Percentiles rank a stretch among this genome's conserved stretches.
These are phyloP conservation scores for Ceratobasidium sp. DNA, from an alignment of 1,284 basidiomycete genomes.

Conservation along the genomic window DNA sequence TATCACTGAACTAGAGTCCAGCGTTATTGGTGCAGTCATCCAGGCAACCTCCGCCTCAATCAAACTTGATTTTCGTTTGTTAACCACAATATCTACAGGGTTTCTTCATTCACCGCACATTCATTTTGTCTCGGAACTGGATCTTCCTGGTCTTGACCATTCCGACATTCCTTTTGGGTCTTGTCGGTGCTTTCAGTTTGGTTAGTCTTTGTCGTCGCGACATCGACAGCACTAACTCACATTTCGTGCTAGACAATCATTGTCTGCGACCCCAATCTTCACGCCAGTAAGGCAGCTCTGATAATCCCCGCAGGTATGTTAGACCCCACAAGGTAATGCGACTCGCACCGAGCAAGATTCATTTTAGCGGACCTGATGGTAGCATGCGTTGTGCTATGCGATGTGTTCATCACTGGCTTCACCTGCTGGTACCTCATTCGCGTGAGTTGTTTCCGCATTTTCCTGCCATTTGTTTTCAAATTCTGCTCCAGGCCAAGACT, in stretches of 20 bases:
- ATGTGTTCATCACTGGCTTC: conserved; percentile 28
- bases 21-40: conserved; percentile 27
- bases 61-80: not conserved
- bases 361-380: conserved; percentile 31
- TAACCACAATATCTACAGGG: conserved; percentile 10
- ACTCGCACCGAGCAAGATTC: not conserved
- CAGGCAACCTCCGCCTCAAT: not conserved
- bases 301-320: conserved; percentile 12
- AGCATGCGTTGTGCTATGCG: conserved; percentile 30
- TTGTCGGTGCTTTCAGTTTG: conserved; percentile 14
- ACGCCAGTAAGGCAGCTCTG: not conserved
- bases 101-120: conserved; percentile 35
- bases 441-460: not conserved
- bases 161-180: conserved; percentile 26
- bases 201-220: not conserved
- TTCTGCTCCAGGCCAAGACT: conserved; percentile 27
- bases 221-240: not conserved
- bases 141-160: conserved; percentile 26
- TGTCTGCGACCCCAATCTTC: not conserved
- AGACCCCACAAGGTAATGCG: no score
- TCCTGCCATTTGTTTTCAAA: not conserved
- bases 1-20: conserved; percentile 27
- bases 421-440: conserved; percentile 33
- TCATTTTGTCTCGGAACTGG: conserved; percentile 36
- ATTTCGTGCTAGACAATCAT: conserved; percentile 7